Evolutionary conservation across 2,329 filamentous ascomycete species (phyloP).

Genomic region (Exophiala spinifera): DNA sequence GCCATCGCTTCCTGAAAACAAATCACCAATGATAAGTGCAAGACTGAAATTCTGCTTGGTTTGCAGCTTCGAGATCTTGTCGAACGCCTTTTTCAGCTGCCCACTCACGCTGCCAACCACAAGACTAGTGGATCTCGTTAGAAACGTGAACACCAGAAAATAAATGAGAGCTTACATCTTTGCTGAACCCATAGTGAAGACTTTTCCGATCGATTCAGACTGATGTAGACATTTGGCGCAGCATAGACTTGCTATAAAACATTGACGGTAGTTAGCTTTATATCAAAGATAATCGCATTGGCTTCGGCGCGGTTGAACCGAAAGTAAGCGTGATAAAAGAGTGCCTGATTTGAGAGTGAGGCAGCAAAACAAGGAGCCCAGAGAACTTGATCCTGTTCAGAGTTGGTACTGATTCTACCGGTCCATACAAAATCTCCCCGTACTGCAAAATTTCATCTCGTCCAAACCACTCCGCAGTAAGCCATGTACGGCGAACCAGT

Average conservation of each 20-base stretch:
- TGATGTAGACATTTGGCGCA: neutral
- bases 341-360: neutral
- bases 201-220: neutral
- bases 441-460: neutral
- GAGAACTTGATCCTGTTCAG: neutral
- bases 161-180: slow-evolving; percentile 17
- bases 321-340: neutral
- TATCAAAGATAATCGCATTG: neutral
- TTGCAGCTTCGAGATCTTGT: slow-evolving; percentile 76
- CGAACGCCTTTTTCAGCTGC: slow-evolving; percentile 69
- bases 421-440: neutral
- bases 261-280: neutral
- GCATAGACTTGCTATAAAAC: too few relatives aligned
- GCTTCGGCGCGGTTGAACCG: neutral
- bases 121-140: slow-evolving; percentile 43
- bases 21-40: slow-evolving; percentile 77
- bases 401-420: too few relatives aligned
- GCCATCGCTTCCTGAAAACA: slow-evolving; percentile 61
- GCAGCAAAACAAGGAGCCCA: neutral
- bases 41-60: slow-evolving; percentile 85
- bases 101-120: slow-evolving; percentile 83
- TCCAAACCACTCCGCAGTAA: neutral
- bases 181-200: slow-evolving; percentile 6
- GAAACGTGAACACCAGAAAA: neutral
- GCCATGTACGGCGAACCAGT: neutral